Conservation (phyloP, 257 asterid species). For the Solanum gandarillasii region DNA sequence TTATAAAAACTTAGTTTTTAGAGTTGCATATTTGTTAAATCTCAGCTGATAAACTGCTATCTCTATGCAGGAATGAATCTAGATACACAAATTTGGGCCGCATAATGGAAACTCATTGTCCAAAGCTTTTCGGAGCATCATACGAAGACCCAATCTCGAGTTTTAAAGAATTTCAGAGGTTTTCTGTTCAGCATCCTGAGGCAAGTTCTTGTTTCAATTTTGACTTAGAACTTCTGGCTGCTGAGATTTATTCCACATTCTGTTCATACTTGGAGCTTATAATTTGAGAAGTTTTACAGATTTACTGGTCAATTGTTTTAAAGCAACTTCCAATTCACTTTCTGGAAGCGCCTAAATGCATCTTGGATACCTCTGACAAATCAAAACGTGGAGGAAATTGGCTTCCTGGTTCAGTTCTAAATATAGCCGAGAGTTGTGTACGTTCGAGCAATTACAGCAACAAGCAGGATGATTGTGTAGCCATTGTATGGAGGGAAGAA, state of each 20-base stretch:
- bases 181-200: conserved; percentile 80
- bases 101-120: conserved; percentile 73
- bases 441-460: conserved; percentile 28
- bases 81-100: conserved; percentile 73
- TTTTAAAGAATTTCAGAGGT: conserved; percentile 55
- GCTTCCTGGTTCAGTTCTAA: conserved; percentile 77
- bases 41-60: not conserved
- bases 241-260: not conserved
- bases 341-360: conserved; percentile 43
- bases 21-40: not conserved
- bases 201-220: conserved; percentile 22
- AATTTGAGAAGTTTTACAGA: conserved; percentile 21
- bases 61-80: conserved; percentile 34
- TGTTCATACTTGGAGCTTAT: not conserved
- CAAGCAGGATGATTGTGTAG: conserved; percentile 50
- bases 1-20: not conserved
- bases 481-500: conserved; percentile 85
- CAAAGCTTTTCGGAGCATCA: conserved; percentile 41
- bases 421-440: conserved; percentile 84
- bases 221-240: not conserved
- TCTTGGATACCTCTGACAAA: conserved; percentile 55
- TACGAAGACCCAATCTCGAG: conserved; percentile 78
- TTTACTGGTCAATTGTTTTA: conserved; percentile 63
- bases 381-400: conserved; percentile 66
- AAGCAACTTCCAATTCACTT: conserved; percentile 54